phyloP scores from a whole-genome alignment of 345 rosid genomes.

The Clarkia xantiana region DNA sequence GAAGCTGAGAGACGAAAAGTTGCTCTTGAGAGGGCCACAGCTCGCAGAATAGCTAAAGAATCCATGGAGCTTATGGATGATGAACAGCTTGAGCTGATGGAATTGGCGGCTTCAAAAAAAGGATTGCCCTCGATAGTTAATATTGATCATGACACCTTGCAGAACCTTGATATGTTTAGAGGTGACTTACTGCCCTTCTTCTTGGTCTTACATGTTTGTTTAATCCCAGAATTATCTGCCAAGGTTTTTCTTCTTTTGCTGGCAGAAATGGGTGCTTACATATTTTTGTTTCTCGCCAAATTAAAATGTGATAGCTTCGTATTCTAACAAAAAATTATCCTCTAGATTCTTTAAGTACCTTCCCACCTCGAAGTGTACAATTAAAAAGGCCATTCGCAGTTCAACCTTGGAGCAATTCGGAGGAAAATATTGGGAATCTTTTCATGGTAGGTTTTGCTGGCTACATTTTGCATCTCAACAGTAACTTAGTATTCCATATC shows the following conservation, averaged over 20 bases:
- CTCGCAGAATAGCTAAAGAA: slow-evolving; percentile 92
- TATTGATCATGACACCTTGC: slow-evolving; percentile 71
- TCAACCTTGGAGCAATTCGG: slow-evolving; percentile 83
- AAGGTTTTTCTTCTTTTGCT: too few relatives aligned
- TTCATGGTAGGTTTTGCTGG: slow-evolving; percentile 55
- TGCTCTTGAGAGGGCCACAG: slow-evolving; percentile 96
- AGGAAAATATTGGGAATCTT: slow-evolving; percentile 78
- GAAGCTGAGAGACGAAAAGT: slow-evolving; percentile 72
- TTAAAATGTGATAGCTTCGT: too few relatives aligned
- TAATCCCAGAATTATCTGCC: background rate
- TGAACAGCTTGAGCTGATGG: slow-evolving; percentile 98
- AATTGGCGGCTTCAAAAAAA: slow-evolving; percentile 79
- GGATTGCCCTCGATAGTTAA: slow-evolving; percentile 60
- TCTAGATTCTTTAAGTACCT: slow-evolving; percentile 55
- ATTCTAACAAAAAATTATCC: slow-evolving; percentile 10
- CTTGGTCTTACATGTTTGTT: slow-evolving; percentile 3
- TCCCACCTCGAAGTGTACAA: slow-evolving; percentile 58
- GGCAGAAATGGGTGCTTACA: too few relatives aligned
- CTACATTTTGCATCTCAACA: background rate
- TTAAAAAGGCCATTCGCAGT: slow-evolving; percentile 61
- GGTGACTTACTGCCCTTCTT: slow-evolving; percentile 23
- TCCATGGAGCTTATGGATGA: slow-evolving; percentile 98
- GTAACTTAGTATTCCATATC: background rate
- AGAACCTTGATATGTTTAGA: slow-evolving; percentile 71
- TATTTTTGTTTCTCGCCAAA: too few relatives aligned